Evolutionary conservation across 441 rosid species (phyloP), one percentile per base, ranked within the genome.

Genomic region (Erysimum pusillum): DNA sequence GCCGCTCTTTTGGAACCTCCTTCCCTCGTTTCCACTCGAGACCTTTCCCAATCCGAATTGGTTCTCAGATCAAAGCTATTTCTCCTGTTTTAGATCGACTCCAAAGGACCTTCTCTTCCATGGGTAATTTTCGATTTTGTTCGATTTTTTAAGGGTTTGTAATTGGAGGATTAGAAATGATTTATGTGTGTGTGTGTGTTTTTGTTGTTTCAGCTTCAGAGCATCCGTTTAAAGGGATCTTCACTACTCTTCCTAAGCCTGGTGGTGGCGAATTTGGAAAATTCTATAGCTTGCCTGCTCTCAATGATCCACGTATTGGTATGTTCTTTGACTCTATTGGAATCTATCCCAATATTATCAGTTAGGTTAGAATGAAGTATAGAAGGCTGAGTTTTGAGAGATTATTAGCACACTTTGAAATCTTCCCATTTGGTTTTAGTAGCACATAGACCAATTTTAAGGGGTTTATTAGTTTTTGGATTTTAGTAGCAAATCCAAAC

Each of bases 201-300:
- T 25, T 25, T 25, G 28, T 69, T 70, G 67, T 76, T 86, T 77
- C 88, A 96, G 99, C 98, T 79, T 58, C 97, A 4, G 98, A 90
- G 46, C 90, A 93, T 88, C 92, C 98, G 45, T 96, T 85, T 82
- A 87, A 89, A 87, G 85, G 76, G 32, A 92, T 90, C 63, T 87
- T 96, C 81, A 91, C 97, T 36, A 76, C 83, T 79, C 93, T 96
- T 58, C 94, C 97, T n/a, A 93, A 93, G 88, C 96, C 98, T 51
- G 96, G 90, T n/a, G 99, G 99, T 44, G 99, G 97, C 59, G 96
- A 96, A 67, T 96, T 89, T 51, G 99, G 99, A 68, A 96, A 96
- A 64, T 96, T 91, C 80, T 96, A 96, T 70, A 89, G 99, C 72
- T 84, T 96, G 64, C 91, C 97, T 59, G 97, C 97, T 53, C 83